phyloP scores from a whole-genome alignment of 495 filamentous ascomycete genomes.

The Penicilliopsis zonata region DNA sequence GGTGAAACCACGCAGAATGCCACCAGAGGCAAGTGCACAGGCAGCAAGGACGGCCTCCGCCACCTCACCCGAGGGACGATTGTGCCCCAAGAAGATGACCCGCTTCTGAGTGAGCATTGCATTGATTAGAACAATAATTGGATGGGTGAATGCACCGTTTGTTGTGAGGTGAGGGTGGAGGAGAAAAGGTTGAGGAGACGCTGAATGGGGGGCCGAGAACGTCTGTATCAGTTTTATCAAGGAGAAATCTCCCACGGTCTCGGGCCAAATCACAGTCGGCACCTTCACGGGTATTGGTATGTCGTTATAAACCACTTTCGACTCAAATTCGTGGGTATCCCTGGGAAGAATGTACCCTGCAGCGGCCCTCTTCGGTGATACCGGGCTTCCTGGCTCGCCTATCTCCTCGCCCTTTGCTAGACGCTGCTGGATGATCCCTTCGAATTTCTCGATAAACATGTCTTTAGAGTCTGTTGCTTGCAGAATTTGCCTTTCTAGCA shows the following conservation, averaged over 20 bases:
- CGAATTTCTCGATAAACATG: slow-evolving; percentile 95
- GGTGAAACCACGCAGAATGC: slow-evolving; percentile 86
- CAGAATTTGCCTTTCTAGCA: slow-evolving; percentile 75
- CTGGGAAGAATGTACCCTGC: slow-evolving; percentile 57
- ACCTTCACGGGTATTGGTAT: slow-evolving; percentile 95
- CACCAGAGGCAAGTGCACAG: slow-evolving; percentile 88
- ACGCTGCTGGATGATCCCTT: slow-evolving; percentile 74
- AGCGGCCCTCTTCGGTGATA: slow-evolving; percentile 37
- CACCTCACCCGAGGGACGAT: slow-evolving; percentile 84
- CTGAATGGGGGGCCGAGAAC: slow-evolving; percentile 70
- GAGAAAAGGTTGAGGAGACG: slow-evolving; percentile 74
- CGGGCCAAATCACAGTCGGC: slow-evolving; percentile 80
- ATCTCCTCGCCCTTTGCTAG: slow-evolving; percentile 29
- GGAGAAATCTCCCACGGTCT: slow-evolving; percentile 96
- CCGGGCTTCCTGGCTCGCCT: slow-evolving; percentile 16
- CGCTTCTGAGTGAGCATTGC: slow-evolving; percentile 87
- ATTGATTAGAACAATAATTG: slow-evolving; percentile 43
- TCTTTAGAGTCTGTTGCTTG: slow-evolving; percentile 89
- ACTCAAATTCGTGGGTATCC: slow-evolving; percentile 96
- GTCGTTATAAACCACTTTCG: slow-evolving; percentile 84
- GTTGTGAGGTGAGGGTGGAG: slow-evolving; percentile 90
- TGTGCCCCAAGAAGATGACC: slow-evolving; percentile 90
- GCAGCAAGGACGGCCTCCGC: slow-evolving; percentile 91
- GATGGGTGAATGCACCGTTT: slow-evolving; percentile 55
- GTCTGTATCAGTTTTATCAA: slow-evolving; percentile 93